Conservation (phyloP, 2,329 filamentous ascomycete species). For the Teratosphaeria nubilosa region DNA sequence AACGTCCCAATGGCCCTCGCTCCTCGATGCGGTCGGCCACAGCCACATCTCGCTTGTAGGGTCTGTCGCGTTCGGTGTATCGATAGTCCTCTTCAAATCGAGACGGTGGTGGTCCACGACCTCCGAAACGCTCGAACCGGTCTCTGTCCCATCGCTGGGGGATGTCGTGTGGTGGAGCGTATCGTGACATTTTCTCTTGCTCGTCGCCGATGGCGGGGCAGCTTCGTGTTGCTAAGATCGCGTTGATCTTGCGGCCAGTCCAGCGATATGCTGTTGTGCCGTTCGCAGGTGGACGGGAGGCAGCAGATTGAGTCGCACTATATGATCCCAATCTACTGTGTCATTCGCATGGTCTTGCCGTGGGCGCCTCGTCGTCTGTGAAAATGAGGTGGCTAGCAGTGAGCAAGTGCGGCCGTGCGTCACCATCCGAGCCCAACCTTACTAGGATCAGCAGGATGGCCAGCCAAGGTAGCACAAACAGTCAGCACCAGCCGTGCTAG, state of each 20-base stretch:
- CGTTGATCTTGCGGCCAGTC: not conserved
- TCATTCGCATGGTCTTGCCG: not conserved
- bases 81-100: conserved; percentile 35
- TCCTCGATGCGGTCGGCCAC: conserved; percentile 31
- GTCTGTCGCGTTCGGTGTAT: conserved; percentile 27
- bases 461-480: not conserved
- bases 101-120: conserved; percentile 14
- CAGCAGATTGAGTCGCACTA: not conserved
- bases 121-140: conserved; percentile 38
- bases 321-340: not conserved
- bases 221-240: not conserved
- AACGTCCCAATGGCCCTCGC: conserved; percentile 26
- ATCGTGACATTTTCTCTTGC: not conserved
- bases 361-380: not conserved
- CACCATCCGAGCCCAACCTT: not conserved
- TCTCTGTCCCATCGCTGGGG: conserved; percentile 43
- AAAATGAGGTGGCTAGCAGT: not conserved
- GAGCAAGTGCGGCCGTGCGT: not conserved
- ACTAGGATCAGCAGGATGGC: not conserved
- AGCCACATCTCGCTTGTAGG: conserved; percentile 32
- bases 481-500: not conserved
- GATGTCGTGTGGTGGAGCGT: conserved; percentile 22
- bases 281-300: not conserved
- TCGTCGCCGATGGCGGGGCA: not conserved
- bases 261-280: not conserved